phyloP scores from a whole-genome alignment of 139 green algal species.

The Auxenochlorella pyrenoidosa region DNA sequence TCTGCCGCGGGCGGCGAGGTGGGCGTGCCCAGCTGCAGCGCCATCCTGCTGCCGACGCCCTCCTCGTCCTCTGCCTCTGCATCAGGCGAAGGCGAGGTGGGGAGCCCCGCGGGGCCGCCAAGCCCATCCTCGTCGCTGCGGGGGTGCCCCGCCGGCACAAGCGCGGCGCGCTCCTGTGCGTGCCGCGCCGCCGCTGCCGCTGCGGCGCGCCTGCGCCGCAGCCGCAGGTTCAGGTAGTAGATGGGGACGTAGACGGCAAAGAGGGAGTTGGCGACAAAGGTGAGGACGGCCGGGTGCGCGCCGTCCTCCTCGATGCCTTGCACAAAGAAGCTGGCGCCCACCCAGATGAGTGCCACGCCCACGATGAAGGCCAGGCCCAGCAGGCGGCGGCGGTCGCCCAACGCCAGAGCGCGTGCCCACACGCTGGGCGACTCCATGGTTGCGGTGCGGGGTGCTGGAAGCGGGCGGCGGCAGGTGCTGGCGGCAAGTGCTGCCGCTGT shows the following conservation, averaged over 20 bases:
- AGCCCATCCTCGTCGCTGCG: conserved; percentile 24
- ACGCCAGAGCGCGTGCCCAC: conserved; percentile 1
- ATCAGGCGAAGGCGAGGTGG: neutral
- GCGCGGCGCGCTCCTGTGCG: neutral
- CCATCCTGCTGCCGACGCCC: neutral
- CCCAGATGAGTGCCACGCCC: conserved; percentile 54
- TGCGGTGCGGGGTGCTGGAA: neutral
- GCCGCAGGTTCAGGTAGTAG: conserved; percentile 47
- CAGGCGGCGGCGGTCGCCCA: conserved; percentile 22
- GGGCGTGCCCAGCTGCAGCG: neutral
- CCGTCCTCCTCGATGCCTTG: conserved; percentile 65
- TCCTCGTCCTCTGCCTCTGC: neutral
- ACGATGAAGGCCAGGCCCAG: conserved; percentile 45
- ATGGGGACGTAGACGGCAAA: conserved; percentile 90
- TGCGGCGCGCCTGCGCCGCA: neutral
- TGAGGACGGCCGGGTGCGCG: conserved; percentile 81
- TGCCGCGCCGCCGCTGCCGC: neutral
- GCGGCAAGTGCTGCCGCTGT: neutral
- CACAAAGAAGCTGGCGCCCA: conserved; percentile 82
- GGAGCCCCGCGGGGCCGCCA: too few species aligned
- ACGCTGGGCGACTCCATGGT: neutral
- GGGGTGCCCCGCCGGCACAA: conserved; percentile 6
- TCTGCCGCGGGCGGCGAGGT: neutral
- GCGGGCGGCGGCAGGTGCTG: neutral
- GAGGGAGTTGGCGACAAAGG: conserved; percentile 89